Percentiles rank a stretch among this genome's conserved stretches.
These are phyloP conservation scores for Sporisorium graminicola DNA, from an alignment of 1,284 basidiomycete genomes.

Conservation along the genomic window DNA sequence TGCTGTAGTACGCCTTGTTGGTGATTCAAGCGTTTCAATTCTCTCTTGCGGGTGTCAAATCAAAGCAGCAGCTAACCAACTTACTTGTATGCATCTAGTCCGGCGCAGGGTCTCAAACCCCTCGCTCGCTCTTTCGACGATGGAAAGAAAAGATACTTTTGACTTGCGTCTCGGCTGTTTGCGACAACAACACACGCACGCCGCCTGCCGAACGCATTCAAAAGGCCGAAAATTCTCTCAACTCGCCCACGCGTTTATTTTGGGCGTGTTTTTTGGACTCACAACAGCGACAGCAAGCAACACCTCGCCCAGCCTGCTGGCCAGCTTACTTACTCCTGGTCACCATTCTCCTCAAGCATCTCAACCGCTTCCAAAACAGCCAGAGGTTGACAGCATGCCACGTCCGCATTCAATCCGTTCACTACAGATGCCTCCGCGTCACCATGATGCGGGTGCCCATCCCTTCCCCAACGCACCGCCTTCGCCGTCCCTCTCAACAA, in stretches of 20 bases:
- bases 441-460: constrained; percentile 17
- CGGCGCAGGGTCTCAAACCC: constrained; percentile 3
- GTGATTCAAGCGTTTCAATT: too few species aligned
- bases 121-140: background rate
- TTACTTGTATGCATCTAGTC: too few species aligned
- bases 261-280: background rate
- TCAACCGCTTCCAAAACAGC: background rate
- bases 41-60: too few species aligned
- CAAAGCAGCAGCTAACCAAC: background rate
- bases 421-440: constrained; percentile 30
- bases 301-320: background rate
- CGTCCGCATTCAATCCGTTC: constrained; percentile 42
- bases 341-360: background rate
- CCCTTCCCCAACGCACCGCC: constrained; percentile 36
- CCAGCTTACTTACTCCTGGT: background rate
- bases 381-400: constrained; percentile 38
- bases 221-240: background rate
- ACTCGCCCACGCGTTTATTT: background rate
- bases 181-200: constrained; percentile 1
- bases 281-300: background rate
- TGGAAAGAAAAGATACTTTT: background rate
- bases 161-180: constrained; percentile 5
- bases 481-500: constrained; percentile 49
- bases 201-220: background rate
- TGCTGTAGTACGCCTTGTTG: background rate